Percentiles rank a stretch among this genome's conserved stretches.
Conservation (phyloP, 2,329 filamentous ascomycete genomes). For the Aspergillus sp. region DNA sequence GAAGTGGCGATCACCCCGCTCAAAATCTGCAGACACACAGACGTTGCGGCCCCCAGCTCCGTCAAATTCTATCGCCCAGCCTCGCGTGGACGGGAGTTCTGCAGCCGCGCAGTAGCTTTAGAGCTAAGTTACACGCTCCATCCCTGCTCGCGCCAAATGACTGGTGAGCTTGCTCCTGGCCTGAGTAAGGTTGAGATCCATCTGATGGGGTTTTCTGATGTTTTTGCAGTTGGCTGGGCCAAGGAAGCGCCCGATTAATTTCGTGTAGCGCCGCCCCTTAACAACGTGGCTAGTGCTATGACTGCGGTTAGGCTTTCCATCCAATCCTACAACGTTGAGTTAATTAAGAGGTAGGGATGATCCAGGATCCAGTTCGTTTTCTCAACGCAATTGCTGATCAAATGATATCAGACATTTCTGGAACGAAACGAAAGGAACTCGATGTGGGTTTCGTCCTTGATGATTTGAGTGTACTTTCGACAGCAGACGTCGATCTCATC, state of each 20-base stretch:
- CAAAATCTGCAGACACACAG: constrained; percentile 8
- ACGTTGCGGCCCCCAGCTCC: background rate
- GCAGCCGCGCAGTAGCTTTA: constrained; percentile 14
- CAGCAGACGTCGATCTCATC: background rate
- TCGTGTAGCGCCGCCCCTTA: background rate
- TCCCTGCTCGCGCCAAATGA: constrained; percentile 9
- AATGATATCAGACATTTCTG: constrained; percentile 21
- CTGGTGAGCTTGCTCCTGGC: background rate
- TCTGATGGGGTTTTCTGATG: background rate
- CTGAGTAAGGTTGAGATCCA: constrained; percentile 1
- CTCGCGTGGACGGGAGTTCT: constrained; percentile 14
- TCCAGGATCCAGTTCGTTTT: constrained; percentile 14
- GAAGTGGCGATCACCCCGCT: constrained; percentile 9
- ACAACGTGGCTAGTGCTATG: constrained; percentile 14
- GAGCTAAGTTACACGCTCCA: constrained; percentile 9
- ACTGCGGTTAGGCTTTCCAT: background rate
- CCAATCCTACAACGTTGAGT: constrained; percentile 1
- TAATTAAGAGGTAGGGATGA: constrained; percentile 22
- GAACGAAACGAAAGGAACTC: background rate
- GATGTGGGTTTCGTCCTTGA: background rate
- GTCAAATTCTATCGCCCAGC: constrained; percentile 2
- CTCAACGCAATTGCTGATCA: constrained; percentile 16
- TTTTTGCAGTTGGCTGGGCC: constrained; percentile 1
- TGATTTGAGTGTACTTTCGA: background rate
- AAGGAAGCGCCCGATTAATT: background rate